Base-by-base conservation (phyloP, 805 yeast genomes). In the Candida odintsovae region DNA sequence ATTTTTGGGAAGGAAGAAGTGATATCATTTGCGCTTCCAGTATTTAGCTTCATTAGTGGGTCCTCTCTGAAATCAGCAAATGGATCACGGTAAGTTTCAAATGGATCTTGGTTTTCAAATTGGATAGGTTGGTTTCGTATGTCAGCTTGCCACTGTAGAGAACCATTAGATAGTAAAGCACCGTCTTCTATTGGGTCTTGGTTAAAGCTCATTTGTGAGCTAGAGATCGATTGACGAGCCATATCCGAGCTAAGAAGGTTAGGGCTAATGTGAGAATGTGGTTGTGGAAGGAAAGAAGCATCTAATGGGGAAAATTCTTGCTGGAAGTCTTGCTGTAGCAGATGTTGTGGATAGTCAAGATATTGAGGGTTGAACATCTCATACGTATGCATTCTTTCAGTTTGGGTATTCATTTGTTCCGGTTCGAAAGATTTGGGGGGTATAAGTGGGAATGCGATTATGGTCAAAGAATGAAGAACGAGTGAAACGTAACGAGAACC, bases 1-100 rank as follows among this genome's bases (percentile, higher is more conserved):
- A 43, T 43, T 10, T 29, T 43, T 16, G 46, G 46, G 22, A 43
- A 43, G 12, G n/a, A 38, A 4, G 42, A 38, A 4, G 37, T 19
- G 22, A 43, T 28, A 12, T 21, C 38, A 16, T 29, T 33, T 16
- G 36, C 9, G 20, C 11, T 33, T 9, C 16, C 36, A 33, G 3
- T 33, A 16, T 8, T 33, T 9, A 33, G 20, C 36, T 33, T 33
- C 8, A 33, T 16, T n/a, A 33, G 20, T 33, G 36, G 20, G 20
- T 33, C 20, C 16, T 33, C 36, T 16, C 20, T 33, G 20, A 16
- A 33, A 18, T 33, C 36, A 8, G 20, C 11, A 33, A 16, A 33
- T 33, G 36, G 36, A 20, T 33, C 36, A 33, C 20, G 36, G 15
- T 33, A 33, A 33, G 20, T 33, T 16, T 18, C 36, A 18, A 33